Base-by-base conservation (phyloP, 768 basidiomycete genomes). In the Suillus subluteus region DNA sequence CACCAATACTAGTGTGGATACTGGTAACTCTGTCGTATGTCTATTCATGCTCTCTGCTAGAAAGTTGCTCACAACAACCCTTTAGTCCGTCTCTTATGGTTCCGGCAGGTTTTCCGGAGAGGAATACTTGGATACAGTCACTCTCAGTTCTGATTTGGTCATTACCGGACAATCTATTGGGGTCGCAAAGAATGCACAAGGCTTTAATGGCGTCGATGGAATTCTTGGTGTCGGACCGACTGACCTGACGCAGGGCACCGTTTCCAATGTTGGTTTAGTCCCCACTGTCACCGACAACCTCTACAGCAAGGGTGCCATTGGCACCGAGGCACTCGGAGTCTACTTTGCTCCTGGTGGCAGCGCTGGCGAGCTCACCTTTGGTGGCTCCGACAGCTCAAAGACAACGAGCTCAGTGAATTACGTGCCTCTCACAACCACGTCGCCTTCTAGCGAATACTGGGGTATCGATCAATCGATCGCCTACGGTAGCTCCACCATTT, bases 321-420 rank as follows among this genome's bases (percentile, higher is more conserved):
- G 62, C 6, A 56, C 72, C 2, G 68, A 79, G 9, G 71, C 75
- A 1, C 62, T 82, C 23, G 78, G 78, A 6, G 65, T 82, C 23
- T 80, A 73, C 62, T 81, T 79, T 65, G 65, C 59, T 32, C 76
- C 79, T 12, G 68, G 63, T 21, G 67, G 73, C 54, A 68, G 67
- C 38, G 68, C 67, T 18, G 66, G 66, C 11, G 65, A 41, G 23
- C 43, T 48, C 11, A 35, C 4, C 5, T 63, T 74, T 59, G 84
- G 85, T 68, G 83, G 84, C 52, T 77, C 75, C 59, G 84, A 87
- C 68, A 41, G 37, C 3, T 61, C 67, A 11, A 67, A 67, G 15
- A 69, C 43, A 38, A 72, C 58, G 13, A 64, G 70, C 32, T 2
- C 61, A 5, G 62, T 77, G 23, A 63, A 48, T 43, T 79, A 76